Percentiles rank a stretch among this genome's conserved stretches.
phyloP scores from a whole-genome alignment of 768 basidiomycete species.

The Mycena latifolia region DNA sequence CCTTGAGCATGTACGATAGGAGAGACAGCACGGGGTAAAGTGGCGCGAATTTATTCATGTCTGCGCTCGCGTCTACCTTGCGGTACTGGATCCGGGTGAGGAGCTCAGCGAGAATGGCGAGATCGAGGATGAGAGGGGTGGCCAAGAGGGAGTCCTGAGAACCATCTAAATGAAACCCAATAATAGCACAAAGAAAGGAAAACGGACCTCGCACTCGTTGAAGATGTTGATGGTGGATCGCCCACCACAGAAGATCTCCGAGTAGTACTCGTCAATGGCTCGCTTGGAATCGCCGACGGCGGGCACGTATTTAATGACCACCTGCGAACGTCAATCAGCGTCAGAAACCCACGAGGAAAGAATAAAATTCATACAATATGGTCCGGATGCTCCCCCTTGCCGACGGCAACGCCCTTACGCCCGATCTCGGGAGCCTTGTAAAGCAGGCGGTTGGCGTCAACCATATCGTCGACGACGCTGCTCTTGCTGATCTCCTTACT shows the following conservation, averaged over 20 bases:
- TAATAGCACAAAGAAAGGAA: background rate
- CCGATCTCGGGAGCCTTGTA: conserved; percentile 84
- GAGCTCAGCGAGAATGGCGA: conserved; percentile 93
- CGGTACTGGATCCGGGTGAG: conserved; percentile 47
- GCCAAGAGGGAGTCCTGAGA: conserved; percentile 93
- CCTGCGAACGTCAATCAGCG: background rate
- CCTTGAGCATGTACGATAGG: conserved; percentile 97
- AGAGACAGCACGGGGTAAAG: conserved; percentile 93
- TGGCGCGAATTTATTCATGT: conserved; percentile 75
- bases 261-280: conserved; percentile 99
- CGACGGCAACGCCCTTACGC: conserved; percentile 61
- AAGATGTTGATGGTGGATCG: conserved; percentile 95
- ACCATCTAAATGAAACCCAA: conserved; percentile 10
- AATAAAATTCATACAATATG: conserved; percentile 67
- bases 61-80: conserved; percentile 74
- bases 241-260: conserved; percentile 97
- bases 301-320: conserved; percentile 97
- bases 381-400: conserved; percentile 97
- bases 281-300: conserved; percentile 97
- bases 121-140: conserved; percentile 94
- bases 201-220: conserved; percentile 91
- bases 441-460: conserved; percentile 87
- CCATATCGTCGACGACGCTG: conserved; percentile 98
- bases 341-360: background rate
- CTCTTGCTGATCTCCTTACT: conserved; percentile 99